Conservation (phyloP, 1,284 basidiomycete species). For the Fomitopsis pinicola region DNA sequence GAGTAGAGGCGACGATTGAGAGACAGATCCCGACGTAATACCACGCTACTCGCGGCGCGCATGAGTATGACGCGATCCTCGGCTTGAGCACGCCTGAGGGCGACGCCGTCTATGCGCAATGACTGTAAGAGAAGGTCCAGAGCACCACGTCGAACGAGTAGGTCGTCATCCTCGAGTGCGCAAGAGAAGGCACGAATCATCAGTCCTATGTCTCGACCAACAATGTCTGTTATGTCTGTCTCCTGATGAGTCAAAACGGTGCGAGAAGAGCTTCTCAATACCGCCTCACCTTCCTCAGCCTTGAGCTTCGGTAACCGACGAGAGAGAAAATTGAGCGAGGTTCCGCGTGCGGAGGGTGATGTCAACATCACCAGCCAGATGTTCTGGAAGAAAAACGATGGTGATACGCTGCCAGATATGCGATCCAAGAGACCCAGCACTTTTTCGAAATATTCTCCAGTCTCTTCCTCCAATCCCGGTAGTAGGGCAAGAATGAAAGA, state of each 20-base stretch:
- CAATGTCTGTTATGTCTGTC: conserved; percentile 66
- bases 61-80: conserved; percentile 76
- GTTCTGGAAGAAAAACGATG: conserved; percentile 91
- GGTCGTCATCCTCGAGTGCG: conserved; percentile 85
- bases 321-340: conserved; percentile 84
- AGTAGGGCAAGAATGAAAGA: conserved; percentile 91
- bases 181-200: conserved; percentile 91
- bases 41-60: conserved; percentile 76
- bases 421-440: conserved; percentile 81
- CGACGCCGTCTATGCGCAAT: conserved; percentile 67
- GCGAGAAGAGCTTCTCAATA: conserved; percentile 4
- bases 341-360: conserved; percentile 80
- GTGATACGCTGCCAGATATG: conserved; percentile 78
- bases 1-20: conserved; percentile 90
- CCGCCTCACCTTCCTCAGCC: conserved; percentile 59
- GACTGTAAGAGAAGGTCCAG: conserved; percentile 80
- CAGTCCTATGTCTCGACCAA: conserved; percentile 85
- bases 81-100: conserved; percentile 59
- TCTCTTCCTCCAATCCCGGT: conserved; percentile 94
- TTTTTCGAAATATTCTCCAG: conserved; percentile 95
- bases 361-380: conserved; percentile 93
- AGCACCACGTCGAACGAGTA: conserved; percentile 79
- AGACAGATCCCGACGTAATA: conserved; percentile 88
- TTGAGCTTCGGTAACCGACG: conserved; percentile 71
- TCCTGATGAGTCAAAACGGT: conserved; percentile 10